A percentile compares a stretch with the other conserved stretches of the same genome.
Evolutionary conservation across 2,329 filamentous ascomycete genomes (phyloP).

Genomic region (Cercospora citrullina): DNA sequence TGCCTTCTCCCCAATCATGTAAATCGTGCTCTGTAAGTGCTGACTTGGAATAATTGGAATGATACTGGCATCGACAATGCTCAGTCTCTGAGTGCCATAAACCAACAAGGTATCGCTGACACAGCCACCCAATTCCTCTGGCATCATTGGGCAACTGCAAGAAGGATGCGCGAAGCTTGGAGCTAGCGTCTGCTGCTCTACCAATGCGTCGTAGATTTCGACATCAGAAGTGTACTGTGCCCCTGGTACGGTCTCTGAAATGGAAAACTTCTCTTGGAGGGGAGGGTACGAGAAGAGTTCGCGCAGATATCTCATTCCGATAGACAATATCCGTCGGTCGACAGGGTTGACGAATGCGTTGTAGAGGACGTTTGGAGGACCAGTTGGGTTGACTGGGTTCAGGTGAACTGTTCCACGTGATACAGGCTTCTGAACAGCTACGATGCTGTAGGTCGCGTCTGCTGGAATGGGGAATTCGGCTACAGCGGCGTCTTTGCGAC

Average conservation of each 20-base stretch:
- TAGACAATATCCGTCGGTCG: constrained; percentile 14
- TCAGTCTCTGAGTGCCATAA: constrained; percentile 28
- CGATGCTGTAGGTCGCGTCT: constrained; percentile 5
- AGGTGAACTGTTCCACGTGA: constrained; percentile 34
- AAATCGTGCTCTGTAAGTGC: constrained; percentile 35
- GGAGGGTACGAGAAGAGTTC: constrained; percentile 11
- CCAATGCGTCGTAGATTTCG: constrained; percentile 20
- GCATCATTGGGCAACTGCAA: constrained; percentile 43
- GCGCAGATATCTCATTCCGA: constrained; percentile 1
- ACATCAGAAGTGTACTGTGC: constrained; percentile 14
- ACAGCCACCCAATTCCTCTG: constrained; percentile 19
- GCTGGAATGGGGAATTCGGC: constrained; percentile 8
- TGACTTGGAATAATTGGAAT: constrained; percentile 34
- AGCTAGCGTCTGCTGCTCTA: constrained; percentile 11
- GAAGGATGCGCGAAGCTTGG: constrained; percentile 27
- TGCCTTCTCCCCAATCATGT: constrained; percentile 35
- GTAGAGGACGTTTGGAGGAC: constrained; percentile 32
- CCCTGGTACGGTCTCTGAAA: constrained; percentile 3
- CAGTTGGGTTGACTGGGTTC: constrained; percentile 19
- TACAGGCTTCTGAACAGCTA: constrained; percentile 24
- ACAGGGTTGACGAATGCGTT: constrained; percentile 29
- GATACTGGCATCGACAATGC: constrained; percentile 35
- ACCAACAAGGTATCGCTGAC: constrained; percentile 34
- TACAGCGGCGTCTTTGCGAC: constrained; percentile 3
- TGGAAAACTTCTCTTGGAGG: constrained; percentile 14